Conservation (phyloP, 176 grass and related monocot species). For the Rhynchospora pubera region DNA sequence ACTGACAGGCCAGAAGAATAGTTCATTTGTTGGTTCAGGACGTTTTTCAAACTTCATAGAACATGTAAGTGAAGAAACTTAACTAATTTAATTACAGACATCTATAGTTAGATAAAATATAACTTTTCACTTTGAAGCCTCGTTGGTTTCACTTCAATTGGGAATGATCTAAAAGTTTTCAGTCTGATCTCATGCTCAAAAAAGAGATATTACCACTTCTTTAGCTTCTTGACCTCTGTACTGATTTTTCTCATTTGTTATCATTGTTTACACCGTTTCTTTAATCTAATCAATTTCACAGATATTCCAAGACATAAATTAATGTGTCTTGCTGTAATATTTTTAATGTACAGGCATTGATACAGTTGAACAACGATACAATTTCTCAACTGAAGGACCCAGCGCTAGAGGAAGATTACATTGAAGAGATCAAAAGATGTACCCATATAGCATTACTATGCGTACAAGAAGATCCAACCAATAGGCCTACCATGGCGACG, state of each 20-base stretch:
- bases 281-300: no score
- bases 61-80: background rate
- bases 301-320: no score
- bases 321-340: no score
- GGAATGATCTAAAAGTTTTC: no score
- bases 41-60: constrained; percentile 3
- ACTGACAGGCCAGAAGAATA: constrained; percentile 17
- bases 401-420: background rate
- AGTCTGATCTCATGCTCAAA: no score
- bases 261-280: no score
- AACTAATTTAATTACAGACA: background rate
- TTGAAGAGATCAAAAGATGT: constrained; percentile 14
- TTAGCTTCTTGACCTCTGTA: no score
- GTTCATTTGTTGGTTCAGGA: background rate
- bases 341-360: background rate
- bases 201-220: no score
- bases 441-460: constrained; percentile 6
- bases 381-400: background rate
- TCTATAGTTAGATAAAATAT: no score
- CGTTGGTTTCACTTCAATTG: no score
- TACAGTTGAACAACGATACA: background rate
- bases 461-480: background rate
- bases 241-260: no score
- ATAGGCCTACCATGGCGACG: constrained; percentile 2
- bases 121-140: no score